phyloP scores from a whole-genome alignment of 2,329 filamentous ascomycete species.

The Boeremia lycopersici region DNA sequence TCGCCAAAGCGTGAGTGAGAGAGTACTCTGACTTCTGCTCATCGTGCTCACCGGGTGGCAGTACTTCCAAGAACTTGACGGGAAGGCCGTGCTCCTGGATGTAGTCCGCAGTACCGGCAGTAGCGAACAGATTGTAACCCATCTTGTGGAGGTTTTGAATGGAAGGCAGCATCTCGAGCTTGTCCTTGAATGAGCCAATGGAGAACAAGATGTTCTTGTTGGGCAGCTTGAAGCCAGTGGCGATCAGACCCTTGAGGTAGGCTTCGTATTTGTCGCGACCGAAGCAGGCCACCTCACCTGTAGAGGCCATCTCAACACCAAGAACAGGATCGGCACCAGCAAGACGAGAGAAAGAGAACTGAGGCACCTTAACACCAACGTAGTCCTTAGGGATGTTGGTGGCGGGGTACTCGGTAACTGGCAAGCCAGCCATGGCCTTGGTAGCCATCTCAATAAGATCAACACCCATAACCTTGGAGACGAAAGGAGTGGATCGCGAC shows the following conservation, averaged over 20 bases:
- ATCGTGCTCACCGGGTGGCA: conserved; percentile 65
- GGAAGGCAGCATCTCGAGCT: conserved; percentile 94
- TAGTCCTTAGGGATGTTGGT: conserved; percentile 77
- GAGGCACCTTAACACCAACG: conserved; percentile 96
- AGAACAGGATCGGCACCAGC: conserved; percentile 95
- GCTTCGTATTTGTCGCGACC: conserved; percentile 96
- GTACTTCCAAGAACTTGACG: conserved; percentile 90
- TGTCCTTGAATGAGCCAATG: conserved; percentile 97
- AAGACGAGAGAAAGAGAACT: conserved; percentile 97
- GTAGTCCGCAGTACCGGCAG: conserved; percentile 95
- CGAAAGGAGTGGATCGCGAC: conserved; percentile 95
- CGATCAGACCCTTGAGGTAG: conserved; percentile 93
- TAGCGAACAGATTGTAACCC: conserved; percentile 95
- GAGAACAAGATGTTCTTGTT: conserved; percentile 95
- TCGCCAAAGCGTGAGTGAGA: conserved; percentile 92
- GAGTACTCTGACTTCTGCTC: conserved; percentile 96
- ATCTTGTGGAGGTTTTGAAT: conserved; percentile 87
- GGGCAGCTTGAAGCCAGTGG: conserved; percentile 94
- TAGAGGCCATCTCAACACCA: conserved; percentile 99
- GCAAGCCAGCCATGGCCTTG: conserved; percentile 89
- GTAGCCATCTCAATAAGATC: conserved; percentile 99
- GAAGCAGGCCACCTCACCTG: conserved; percentile 96
- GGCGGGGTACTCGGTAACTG: conserved; percentile 81
- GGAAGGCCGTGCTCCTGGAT: conserved; percentile 89
- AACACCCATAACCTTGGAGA: conserved; percentile 97